Evolutionary conservation across 768 basidiomycete genomes (phyloP).

Genomic region (Tulasnella sp.): DNA sequence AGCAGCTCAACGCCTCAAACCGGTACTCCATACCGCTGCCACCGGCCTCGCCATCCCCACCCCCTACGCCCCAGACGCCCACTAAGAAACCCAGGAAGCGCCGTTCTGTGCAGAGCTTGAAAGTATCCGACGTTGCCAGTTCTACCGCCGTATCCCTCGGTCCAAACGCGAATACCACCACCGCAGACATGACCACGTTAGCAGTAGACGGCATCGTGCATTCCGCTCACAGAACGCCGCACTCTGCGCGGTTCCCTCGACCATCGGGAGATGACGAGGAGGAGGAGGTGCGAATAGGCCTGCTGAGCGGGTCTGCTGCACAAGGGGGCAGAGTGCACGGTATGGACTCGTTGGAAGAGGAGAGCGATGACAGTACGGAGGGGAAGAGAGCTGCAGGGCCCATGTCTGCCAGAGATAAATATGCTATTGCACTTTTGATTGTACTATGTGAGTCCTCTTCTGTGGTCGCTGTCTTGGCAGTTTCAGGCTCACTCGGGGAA

Average conservation of each 20-base stretch:
- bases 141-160: neutral
- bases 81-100: neutral
- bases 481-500: neutral
- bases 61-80: neutral
- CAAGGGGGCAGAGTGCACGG: conserved; percentile 19
- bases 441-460: conserved; percentile 67
- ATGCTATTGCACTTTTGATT: conserved; percentile 78
- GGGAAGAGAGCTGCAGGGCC: conserved; percentile 34
- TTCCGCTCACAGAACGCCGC: conserved; percentile 19
- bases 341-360: conserved; percentile 16
- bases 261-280: conserved; percentile 21
- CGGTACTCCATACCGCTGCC: conserved; percentile 8
- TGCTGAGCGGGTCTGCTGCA: neutral
- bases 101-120: conserved; percentile 13
- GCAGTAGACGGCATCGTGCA: conserved; percentile 5
- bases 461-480: neutral
- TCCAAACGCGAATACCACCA: neutral
- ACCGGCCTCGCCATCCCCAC: conserved; percentile 1
- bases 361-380: conserved; percentile 24
- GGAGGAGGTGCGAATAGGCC: conserved; percentile 27
- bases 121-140: neutral
- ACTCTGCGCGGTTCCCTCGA: neutral
- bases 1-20: conserved; percentile 9
- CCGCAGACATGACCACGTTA: neutral
- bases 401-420: conserved; percentile 72